These are phyloP conservation scores for Rosa rugosa DNA, from an alignment of 306 rosid species.

Conservation along the genomic window DNA sequence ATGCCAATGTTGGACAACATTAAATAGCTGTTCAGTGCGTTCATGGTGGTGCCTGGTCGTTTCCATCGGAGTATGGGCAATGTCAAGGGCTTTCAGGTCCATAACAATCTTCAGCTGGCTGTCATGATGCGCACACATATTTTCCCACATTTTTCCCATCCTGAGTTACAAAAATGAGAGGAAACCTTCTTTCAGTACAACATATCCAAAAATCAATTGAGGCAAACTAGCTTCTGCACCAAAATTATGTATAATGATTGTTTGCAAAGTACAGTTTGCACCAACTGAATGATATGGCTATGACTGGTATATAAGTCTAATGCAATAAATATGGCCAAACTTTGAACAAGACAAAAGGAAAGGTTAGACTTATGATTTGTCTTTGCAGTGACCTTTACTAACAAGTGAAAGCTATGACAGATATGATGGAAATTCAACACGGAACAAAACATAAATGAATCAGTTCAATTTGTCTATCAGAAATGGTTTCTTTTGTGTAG, in stretches of 20 bases:
- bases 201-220: neutral
- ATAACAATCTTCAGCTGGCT: conserved; percentile 56
- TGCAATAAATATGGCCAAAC: neutral
- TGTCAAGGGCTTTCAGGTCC: conserved; percentile 62
- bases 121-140: conserved; percentile 54
- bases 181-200: neutral
- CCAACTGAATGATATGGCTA: neutral
- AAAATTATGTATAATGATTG: neutral
- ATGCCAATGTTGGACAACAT: conserved; percentile 60
- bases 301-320: neutral
- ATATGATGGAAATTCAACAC: neutral
- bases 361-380: neutral
- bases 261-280: neutral
- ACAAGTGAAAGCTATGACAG: neutral
- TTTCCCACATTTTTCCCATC: conserved; percentile 81
- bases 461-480: neutral
- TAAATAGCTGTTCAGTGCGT: conserved; percentile 62
- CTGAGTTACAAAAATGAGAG: conserved; percentile 36
- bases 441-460: neutral
- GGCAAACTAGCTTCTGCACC: neutral
- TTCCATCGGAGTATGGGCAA: conserved; percentile 59
- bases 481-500: neutral
- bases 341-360: neutral
- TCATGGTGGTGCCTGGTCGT: conserved; percentile 67
- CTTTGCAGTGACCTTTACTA: neutral